These are phyloP conservation scores for Lachnum nothofagi DNA, from an alignment of 2,329 filamentous ascomycete genomes.

Conservation along the genomic window DNA sequence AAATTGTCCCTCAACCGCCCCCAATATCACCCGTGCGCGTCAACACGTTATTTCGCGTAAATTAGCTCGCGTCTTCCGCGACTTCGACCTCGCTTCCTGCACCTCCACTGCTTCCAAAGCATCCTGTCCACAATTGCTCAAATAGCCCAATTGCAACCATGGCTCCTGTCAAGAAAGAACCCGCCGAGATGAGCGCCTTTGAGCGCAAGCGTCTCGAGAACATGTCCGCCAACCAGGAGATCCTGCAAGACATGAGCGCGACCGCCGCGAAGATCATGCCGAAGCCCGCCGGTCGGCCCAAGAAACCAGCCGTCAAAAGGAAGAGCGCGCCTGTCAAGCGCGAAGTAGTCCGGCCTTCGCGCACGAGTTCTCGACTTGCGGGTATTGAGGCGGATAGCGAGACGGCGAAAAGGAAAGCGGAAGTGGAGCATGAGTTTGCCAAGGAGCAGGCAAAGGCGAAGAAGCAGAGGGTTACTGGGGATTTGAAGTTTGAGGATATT, in stretches of 20 bases:
- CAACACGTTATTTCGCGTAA: slow-evolving; percentile 3
- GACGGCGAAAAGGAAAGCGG: slow-evolving; percentile 62
- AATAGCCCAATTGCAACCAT: slow-evolving; percentile 35
- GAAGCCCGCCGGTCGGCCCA: slow-evolving; percentile 47
- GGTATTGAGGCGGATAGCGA: slow-evolving; percentile 52
- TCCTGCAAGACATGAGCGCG: slow-evolving; percentile 71
- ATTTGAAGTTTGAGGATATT: slow-evolving; percentile 70
- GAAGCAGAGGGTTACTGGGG: slow-evolving; percentile 58
- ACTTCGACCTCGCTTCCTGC: slow-evolving; percentile 4
- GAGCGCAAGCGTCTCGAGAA: slow-evolving; percentile 81
- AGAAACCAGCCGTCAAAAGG: slow-evolving; percentile 38
- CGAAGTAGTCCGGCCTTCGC: slow-evolving; percentile 46
- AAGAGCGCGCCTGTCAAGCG: slow-evolving; percentile 42
- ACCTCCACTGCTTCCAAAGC: not conserved
- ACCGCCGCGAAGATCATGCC: slow-evolving; percentile 66
- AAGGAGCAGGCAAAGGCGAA: slow-evolving; percentile 56
- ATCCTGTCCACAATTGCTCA: not conserved
- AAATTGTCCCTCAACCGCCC: not conserved
- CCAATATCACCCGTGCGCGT: not conserved
- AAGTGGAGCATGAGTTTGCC: slow-evolving; percentile 54
- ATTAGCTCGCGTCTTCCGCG: not conserved
- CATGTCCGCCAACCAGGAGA: slow-evolving; percentile 77
- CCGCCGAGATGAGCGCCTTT: slow-evolving; percentile 70
- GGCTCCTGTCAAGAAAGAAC: slow-evolving; percentile 39
- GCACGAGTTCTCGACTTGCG: slow-evolving; percentile 54